Base-by-base conservation (phyloP, 768 basidiomycete genomes). In the Trametes coccinea region DNA sequence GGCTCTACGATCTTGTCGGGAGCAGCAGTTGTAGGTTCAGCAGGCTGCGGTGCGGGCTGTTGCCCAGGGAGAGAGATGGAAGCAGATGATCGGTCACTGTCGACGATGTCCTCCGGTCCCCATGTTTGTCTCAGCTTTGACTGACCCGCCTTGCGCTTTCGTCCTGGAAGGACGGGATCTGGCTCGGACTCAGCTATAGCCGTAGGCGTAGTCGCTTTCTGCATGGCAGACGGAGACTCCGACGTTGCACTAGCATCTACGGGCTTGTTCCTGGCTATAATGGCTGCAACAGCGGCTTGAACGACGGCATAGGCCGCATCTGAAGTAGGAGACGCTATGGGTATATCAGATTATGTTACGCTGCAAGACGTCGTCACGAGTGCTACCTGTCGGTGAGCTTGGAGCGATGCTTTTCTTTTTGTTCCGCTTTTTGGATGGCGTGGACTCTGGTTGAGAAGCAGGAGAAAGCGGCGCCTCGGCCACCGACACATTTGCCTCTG, bases 51-150 rank as follows among this genome's bases (percentile, higher is more conserved):
- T 30, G 33, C 3, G 5, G 53, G 31, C 1, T 3, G 8, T 44
- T 33, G 14, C 62, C 17, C 5, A 43, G 31, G 27, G 1, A 27
- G 31, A 9, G 40, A 13, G 41, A 47, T 27, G n/a, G 56, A 37
- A 2, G 40, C 43, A 1, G 57, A 56, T 13, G 34, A 14, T 3
- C 33, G 40, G 4, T 43, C 41, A 17, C 56, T 44, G 22, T n/a
- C 45, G 7, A 14, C 37, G 27, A 63, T 40, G 45, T 66, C 61
- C 22, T 63, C 55, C 2, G 59, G 65, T n/a, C 50, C 60, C 64
- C 64, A 66, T 4, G 57, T 30, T 30, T 62, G 53, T 14, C 57
- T 41, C 29, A 66, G 48, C 41, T 66, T 66, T 5, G 64, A 66
- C 33, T 53, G 56, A 5, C 56, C 53, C 5, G 60, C 44, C 49